Percentiles rank a stretch among this genome's conserved stretches.
phyloP scores from a whole-genome alignment of 192 early-diverging fungal species.

The Phlyctochytrium bullatum region DNA sequence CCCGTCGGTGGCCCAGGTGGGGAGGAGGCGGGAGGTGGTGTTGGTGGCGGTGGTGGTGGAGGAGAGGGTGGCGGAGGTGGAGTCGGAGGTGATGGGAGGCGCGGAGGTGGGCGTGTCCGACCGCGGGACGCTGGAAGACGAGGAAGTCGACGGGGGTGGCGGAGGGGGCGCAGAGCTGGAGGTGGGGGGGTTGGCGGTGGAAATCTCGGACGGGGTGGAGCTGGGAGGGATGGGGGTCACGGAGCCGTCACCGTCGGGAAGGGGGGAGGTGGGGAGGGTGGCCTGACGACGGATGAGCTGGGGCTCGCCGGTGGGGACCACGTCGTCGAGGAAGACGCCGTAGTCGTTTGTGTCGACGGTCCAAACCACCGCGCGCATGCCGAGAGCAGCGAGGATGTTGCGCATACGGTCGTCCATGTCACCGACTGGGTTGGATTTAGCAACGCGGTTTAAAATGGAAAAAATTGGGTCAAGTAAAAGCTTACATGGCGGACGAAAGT shows the following conservation, averaged over 20 bases:
- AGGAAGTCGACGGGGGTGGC: constrained; percentile 32
- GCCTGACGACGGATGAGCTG: not conserved
- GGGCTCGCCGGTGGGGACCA: not conserved
- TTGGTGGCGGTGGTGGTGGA: not conserved
- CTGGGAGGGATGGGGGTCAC: not conserved
- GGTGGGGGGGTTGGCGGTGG: not conserved
- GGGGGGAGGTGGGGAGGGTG: not conserved
- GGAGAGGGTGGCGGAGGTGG: too few relatives aligned
- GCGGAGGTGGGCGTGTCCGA: not conserved
- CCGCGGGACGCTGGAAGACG: constrained; percentile 38
- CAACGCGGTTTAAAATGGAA: not conserved
- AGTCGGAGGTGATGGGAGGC: too few relatives aligned
- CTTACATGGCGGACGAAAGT: constrained; percentile 61
- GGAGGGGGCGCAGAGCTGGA: not conserved
- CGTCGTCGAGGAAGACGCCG: not conserved
- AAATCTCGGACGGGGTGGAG: not conserved
- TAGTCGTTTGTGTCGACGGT: constrained; percentile 31
- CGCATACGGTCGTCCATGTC: constrained; percentile 74
- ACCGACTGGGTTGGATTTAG: constrained; percentile 36
- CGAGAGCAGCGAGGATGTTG: constrained; percentile 58
- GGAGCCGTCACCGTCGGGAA: not conserved
- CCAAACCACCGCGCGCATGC: constrained; percentile 42
- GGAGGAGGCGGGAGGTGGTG: not conserved
- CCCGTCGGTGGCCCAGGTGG: not conserved
- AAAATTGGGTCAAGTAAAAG: not conserved